Base-by-base conservation (phyloP, 257 asterid species). In the Penstemon newberryi region DNA sequence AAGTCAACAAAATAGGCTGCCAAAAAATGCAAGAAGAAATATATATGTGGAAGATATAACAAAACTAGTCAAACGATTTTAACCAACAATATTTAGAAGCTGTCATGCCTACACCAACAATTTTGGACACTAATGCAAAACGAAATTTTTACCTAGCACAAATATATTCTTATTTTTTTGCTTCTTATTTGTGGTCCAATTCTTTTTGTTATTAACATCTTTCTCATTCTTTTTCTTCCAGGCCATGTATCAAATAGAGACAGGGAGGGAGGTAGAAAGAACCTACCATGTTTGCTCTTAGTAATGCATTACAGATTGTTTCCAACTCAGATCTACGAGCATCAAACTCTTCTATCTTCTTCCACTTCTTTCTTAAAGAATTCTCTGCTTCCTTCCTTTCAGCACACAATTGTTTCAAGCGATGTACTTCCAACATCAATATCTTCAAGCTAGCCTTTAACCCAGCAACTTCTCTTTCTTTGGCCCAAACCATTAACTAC, bases 351-450 rank as follows among this genome's bases (percentile, higher is more conserved):
- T 94, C 97, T 65, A 94, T 94, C 81, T 94, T 94, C 86, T 87
- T 89, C 99, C 99, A 91, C 79, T 94, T 94, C 86, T 89, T 91
- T 60, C 89, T 86, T 64, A 94, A 77, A 63, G 98, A 91, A 76
- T 86, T 91, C 72, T 94, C 99, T 59, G 99, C 99, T 83, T 94
- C 96, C 80, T 94, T 94, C 78, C 99, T 86, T 85, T 94, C 99
- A 1, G 89, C 96, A 67, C 97, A 91, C 74, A 87, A 77, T 79
- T 77, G 89, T 79, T 94, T 86, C 84, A 94, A 81, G 44, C 98
- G 96, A 65, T 83, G 84, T 70, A 91, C 87, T 83, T 94, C 99
- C n/a, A 90, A 83, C 84, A 75, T 72, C 77, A 94, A 77, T 25
- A 91, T 94, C 76, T 72, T 89, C 78, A 94, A 73, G 77, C 98